These are phyloP conservation scores for Babesia bovis DNA, from an alignment of 169 alveolate genomes.

Conservation along the genomic window DNA sequence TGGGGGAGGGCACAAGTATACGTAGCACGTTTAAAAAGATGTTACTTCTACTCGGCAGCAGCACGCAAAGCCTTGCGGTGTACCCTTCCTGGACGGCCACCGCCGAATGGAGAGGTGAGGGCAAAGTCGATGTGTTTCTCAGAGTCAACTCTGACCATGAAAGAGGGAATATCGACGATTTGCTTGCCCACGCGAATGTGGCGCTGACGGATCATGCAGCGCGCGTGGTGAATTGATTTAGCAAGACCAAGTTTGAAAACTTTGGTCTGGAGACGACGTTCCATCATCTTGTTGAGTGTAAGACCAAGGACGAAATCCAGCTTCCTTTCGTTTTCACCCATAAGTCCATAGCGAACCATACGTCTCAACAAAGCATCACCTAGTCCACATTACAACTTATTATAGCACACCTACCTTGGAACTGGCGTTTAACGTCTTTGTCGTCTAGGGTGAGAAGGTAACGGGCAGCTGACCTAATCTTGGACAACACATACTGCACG, in stretches of 20 bases:
- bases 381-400: conserved; percentile 35
- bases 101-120: conserved; percentile 95
- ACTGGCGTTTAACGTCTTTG: conserved; percentile 92
- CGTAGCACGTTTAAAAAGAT: neutral
- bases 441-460: conserved; percentile 96
- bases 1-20: conserved; percentile 1
- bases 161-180: conserved; percentile 97
- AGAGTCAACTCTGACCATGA: conserved; percentile 97
- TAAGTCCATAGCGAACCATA: conserved; percentile 97
- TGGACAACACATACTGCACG: conserved; percentile 96
- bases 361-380: conserved; percentile 98
- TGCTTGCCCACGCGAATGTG: conserved; percentile 98
- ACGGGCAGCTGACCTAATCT: conserved; percentile 99
- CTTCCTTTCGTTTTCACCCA: conserved; percentile 94
- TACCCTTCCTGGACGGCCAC: conserved; percentile 96
- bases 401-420: conserved; percentile 87
- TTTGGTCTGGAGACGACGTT: conserved; percentile 98
- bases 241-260: conserved; percentile 96
- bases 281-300: conserved; percentile 96
- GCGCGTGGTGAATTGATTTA: conserved; percentile 98
- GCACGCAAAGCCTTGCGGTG: conserved; percentile 87
- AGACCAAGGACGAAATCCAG: conserved; percentile 98
- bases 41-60: conserved; percentile 39
- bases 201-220: conserved; percentile 97
- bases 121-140: conserved; percentile 97